Evolutionary conservation across 345 rosid genomes (phyloP), one percentile per base, ranked within the genome.

Genomic region (Euphorbia lathyris): DNA sequence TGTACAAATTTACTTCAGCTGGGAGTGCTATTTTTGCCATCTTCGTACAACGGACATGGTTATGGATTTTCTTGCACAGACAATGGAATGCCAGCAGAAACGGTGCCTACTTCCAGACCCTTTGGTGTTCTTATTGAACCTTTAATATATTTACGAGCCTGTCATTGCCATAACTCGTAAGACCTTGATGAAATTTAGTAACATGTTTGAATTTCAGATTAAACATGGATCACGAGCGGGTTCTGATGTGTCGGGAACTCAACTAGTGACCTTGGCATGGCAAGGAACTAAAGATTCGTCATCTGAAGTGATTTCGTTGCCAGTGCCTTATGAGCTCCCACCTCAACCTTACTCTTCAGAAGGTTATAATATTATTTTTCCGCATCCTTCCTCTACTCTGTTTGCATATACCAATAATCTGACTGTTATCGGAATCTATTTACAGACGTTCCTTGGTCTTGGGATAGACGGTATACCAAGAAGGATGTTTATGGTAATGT

Each of bases 391-490:
- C 20, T 17, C 34, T 34, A 34, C n/a, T n/a, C n/a, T 9, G 22
- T n/a, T 48, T n/a, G 9, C 34, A 29, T 58, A 32, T 32, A 0
- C 5, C 45, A 3, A 1, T 23, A 17, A 32, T 69, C 69, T 53
- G 47, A 72, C 51, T 47, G 27, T 51, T 22, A 7, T 26, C 5
- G 22, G 67, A 50, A 32, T 45, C 23, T 63, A 38, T 68, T 34
- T 34, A 63, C 90, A 91, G 99, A 95, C 80, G 82, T 86, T 53
- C 97, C 99, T 0, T 95, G 97, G 97, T 95, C 91, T 26, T 92
- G 99, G 99, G 97, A 92, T 79, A 77, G 93, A 69, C 77, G 62
- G 55, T 90, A 95, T 80, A 77, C 42, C 38, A 80, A 90, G 78
- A 88, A 86, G 81, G 97, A 88, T 77, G 96, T 90, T 45, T 84